Percentiles rank a stretch among this genome's conserved stretches.
phyloP scores from a whole-genome alignment of 148 eudicot species.

The Talinum fruticosum region DNA sequence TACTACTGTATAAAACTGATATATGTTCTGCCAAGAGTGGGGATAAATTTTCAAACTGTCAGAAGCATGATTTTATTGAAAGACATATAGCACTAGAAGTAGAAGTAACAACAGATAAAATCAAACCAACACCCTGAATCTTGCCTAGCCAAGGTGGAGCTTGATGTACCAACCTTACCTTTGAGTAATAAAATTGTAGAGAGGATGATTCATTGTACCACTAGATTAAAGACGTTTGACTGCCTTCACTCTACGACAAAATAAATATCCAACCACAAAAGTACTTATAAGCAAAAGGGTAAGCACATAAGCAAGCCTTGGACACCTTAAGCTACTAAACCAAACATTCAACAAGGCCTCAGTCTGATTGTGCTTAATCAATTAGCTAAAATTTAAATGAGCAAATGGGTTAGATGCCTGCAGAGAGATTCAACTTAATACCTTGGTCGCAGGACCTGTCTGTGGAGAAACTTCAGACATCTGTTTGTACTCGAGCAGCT shows the following conservation, averaged over 20 bases:
- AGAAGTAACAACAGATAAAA: neutral
- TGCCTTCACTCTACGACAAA: neutral
- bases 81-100: neutral
- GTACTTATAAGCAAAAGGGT: neutral
- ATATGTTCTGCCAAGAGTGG: neutral
- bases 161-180: neutral
- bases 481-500: neutral
- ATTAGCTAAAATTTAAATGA: neutral
- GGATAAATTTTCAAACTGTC: neutral
- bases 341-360: neutral
- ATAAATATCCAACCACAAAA: neutral
- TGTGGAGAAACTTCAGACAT: neutral
- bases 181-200: neutral
- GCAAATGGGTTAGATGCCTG: neutral
- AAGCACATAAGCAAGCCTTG: neutral
- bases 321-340: constrained; percentile 1
- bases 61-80: neutral
- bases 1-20: neutral
- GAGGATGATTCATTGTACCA: neutral
- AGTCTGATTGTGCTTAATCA: neutral
- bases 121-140: neutral
- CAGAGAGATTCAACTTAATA: constrained; percentile 1
- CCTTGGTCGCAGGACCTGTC: constrained; percentile 21
- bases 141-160: neutral
- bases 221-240: neutral